Evolutionary conservation across 805 yeast genomes (phyloP).

Genomic region (Ogataea ganodermae): DNA sequence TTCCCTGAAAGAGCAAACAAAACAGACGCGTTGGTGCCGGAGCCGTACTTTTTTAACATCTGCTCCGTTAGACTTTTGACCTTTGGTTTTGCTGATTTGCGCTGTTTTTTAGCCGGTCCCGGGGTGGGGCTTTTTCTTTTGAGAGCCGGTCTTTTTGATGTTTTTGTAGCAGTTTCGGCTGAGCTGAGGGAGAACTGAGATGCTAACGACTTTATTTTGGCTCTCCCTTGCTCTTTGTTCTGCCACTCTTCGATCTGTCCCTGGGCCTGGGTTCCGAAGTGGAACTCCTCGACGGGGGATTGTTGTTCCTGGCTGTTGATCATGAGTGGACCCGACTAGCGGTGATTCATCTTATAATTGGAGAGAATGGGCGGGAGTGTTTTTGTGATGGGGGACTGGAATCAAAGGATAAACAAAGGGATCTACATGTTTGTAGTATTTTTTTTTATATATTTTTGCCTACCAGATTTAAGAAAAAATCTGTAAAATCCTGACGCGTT

Average conservation of each 20-base stretch:
- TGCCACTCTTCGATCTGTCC: slow-evolving; percentile 27
- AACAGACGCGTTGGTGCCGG: slow-evolving; percentile 16
- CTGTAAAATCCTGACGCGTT: slow-evolving; percentile 4
- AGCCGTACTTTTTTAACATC: slow-evolving; percentile 25
- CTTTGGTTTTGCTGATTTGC: slow-evolving; percentile 8
- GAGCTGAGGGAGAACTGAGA: slow-evolving; percentile 12
- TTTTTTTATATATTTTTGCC: background rate
- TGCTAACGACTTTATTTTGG: slow-evolving; percentile 8
- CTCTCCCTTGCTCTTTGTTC: slow-evolving; percentile 11
- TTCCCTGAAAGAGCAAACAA: slow-evolving; percentile 34
- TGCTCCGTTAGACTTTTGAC: slow-evolving; percentile 29
- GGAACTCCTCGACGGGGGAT: slow-evolving; percentile 6
- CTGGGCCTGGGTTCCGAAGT: slow-evolving; percentile 28
- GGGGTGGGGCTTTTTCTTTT: background rate
- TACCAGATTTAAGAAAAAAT: background rate
- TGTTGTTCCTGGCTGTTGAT: background rate
- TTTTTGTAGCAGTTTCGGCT: background rate
- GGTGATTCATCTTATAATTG: too few species aligned
- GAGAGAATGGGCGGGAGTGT: too few species aligned
- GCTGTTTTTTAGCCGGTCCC: background rate
- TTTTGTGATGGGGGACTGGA: too few species aligned
- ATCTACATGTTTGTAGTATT: background rate
- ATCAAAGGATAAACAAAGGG: background rate
- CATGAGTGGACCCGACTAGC: background rate
- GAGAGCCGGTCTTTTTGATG: background rate